Percentiles rank a stretch among this genome's conserved stretches.
Evolutionary conservation across 345 rosid species (phyloP).

Genomic region (Aquilaria yunnanensis): DNA sequence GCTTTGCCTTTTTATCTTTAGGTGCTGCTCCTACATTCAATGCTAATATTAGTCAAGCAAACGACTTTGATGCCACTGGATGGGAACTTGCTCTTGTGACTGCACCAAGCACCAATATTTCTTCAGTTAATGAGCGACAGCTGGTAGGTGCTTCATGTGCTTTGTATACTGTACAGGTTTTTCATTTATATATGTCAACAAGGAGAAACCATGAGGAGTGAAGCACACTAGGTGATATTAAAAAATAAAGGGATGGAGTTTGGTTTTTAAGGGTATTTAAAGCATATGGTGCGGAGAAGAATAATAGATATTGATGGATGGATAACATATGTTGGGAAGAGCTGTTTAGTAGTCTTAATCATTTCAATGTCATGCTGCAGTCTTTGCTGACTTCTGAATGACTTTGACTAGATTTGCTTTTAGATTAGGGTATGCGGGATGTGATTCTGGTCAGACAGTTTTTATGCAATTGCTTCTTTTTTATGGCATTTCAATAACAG

Average conservation of each 20-base stretch:
- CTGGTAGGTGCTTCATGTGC: conserved; percentile 42
- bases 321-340: neutral
- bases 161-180: neutral
- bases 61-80: conserved; percentile 56
- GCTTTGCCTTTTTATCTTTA: conserved; percentile 15
- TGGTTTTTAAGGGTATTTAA: too few species aligned
- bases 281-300: neutral
- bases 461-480: too few species aligned
- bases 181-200: too few species aligned
- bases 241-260: too few species aligned
- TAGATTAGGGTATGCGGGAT: neutral
- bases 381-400: neutral
- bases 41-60: conserved; percentile 39
- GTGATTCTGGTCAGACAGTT: conserved; percentile 1
- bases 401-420: neutral
- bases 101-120: conserved; percentile 60
- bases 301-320: neutral
- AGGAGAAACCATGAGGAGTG: too few species aligned
- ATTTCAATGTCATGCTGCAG: conserved; percentile 6
- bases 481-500: too few species aligned
- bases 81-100: conserved; percentile 88
- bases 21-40: conserved; percentile 41
- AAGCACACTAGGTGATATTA: too few species aligned
- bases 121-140: conserved; percentile 62
- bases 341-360: neutral